Base-by-base conservation (phyloP, 345 rosid genomes). In the Pugionium cornutum region DNA sequence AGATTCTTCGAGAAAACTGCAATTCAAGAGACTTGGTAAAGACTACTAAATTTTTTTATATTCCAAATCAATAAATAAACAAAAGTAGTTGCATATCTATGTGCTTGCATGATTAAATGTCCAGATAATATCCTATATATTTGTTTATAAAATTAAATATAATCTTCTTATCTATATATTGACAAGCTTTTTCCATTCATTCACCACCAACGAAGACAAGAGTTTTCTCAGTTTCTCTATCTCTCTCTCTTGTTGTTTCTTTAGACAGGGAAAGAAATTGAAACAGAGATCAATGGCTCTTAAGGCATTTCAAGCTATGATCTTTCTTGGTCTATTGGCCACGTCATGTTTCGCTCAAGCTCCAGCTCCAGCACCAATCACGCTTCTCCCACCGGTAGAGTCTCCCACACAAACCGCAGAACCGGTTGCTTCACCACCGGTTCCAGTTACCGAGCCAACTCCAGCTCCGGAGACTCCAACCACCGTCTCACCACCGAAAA, bases 291-390 rank as follows among this genome's bases (percentile, higher is more conserved):
- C 26, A 59, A 87, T 87, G 95, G 76, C 68, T 73, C 26, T 53
- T 53, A 60, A 81, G 9, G 53, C 78, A 56, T 28, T 82, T 49
- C 80, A 89, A 65, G 78, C 83, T 42, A 39, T 87, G 26, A 54
- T 87, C 54, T 59, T 90, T 71, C 69, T 90, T 66, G 87, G 86
- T 68, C 84, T 90, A 47, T 53, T 87, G 73, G 83, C 82, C 68
- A 78, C 85, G 4, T 80, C 92, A 0, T 83, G 87, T 75, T 48
- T 81, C 58, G 94, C 96, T 18, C 94, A 88, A 61, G 77, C 92
- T 18, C 94, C 94, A 0, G 80, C 80, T 6, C 76, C 94, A 4
- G 44, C 82, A 1, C 77, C 78, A 1, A 47, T 48, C 2, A 67
- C 58, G 34, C 3, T 66, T 53, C 59, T 67, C 51, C 73, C 77